A percentile compares a stretch with the other conserved stretches of the same genome.
These are phyloP conservation scores for Geotrichum histeridarum DNA, from an alignment of 1,139 yeast species.

Conservation along the genomic window DNA sequence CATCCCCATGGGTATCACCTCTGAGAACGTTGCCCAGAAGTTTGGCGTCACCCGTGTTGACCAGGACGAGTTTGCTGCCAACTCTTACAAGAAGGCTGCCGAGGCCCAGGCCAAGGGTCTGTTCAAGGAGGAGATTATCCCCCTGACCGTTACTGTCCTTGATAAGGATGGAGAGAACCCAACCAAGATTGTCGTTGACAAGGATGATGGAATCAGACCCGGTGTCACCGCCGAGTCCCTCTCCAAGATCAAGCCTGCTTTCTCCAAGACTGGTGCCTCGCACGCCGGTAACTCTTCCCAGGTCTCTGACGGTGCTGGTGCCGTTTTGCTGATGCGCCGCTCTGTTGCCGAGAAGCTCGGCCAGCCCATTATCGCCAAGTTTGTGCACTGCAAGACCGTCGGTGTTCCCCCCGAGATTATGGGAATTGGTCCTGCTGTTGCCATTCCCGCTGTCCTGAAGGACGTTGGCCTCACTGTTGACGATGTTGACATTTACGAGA, in stretches of 20 bases:
- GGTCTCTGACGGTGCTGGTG: constrained; percentile 93
- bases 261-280: constrained; percentile 73
- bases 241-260: constrained; percentile 79
- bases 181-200: constrained; percentile 49
- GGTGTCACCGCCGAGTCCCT: constrained; percentile 78
- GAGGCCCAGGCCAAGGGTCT: constrained; percentile 63
- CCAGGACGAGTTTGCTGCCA: constrained; percentile 43
- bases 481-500: constrained; percentile 74
- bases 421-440: constrained; percentile 96
- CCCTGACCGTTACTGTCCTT: constrained; percentile 47
- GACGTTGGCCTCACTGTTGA: constrained; percentile 56
- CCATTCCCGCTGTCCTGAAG: constrained; percentile 76
- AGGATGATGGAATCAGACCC: constrained; percentile 88
- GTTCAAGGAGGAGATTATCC: constrained; percentile 81
- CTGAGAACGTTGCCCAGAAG: constrained; percentile 64
- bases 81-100: constrained; percentile 61
- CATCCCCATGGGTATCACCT: constrained; percentile 89
- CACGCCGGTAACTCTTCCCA: constrained; percentile 97
- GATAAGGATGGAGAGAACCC: constrained; percentile 40
- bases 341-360: constrained; percentile 76
- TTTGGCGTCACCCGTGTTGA: constrained; percentile 40
- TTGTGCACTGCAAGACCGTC: constrained; percentile 65
- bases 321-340: constrained; percentile 77
- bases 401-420: constrained; percentile 96
- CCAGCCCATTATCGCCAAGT: constrained; percentile 66